These are phyloP conservation scores for Tilletia setariae DNA, from an alignment of 1,284 basidiomycete species.

Conservation along the genomic window DNA sequence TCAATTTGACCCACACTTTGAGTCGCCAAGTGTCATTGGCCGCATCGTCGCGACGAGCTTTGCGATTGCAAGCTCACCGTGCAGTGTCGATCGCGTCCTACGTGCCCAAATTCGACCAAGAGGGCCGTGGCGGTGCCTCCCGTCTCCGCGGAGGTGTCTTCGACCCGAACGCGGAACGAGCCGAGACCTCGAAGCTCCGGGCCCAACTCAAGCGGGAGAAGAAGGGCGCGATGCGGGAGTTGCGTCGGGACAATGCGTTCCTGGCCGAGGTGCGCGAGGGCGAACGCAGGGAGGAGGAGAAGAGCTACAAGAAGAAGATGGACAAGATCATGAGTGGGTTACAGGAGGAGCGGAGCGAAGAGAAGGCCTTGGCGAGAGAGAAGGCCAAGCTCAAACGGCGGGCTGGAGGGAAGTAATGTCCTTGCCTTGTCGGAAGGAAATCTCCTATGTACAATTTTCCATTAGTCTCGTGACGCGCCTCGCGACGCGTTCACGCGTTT, in stretches of 20 bases:
- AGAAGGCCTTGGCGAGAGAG: slow-evolving; percentile 74
- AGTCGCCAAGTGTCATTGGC: slow-evolving; percentile 67
- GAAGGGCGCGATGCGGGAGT: slow-evolving; percentile 93
- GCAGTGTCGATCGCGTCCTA: slow-evolving; percentile 91
- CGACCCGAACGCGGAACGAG: slow-evolving; percentile 87
- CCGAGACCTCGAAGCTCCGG: slow-evolving; percentile 79
- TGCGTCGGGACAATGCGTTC: slow-evolving; percentile 92
- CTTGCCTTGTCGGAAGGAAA: too few species aligned
- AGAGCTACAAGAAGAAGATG: slow-evolving; percentile 59
- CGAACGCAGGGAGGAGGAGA: slow-evolving; percentile 76
- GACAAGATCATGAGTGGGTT: slow-evolving; percentile 73
- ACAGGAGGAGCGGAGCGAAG: slow-evolving; percentile 85
- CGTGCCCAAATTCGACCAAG: slow-evolving; percentile 85
- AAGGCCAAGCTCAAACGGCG: slow-evolving; percentile 59
- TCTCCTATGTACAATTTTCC: too few species aligned
- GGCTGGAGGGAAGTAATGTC: slow-evolving; percentile 8
- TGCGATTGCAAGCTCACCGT: slow-evolving; percentile 87
- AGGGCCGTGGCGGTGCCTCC: slow-evolving; percentile 49
- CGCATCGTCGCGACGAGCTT: slow-evolving; percentile 69
- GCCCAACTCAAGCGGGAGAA: slow-evolving; percentile 89
- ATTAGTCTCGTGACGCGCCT: too few species aligned
- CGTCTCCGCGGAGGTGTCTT: slow-evolving; percentile 52
- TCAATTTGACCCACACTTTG: slow-evolving; percentile 37
- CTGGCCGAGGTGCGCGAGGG: slow-evolving; percentile 72
- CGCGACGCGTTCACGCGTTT: too few species aligned